Percentiles rank a stretch among this genome's conserved stretches.
These are phyloP conservation scores for Pichia nakasei DNA, from an alignment of 805 yeast species.

Conservation along the genomic window DNA sequence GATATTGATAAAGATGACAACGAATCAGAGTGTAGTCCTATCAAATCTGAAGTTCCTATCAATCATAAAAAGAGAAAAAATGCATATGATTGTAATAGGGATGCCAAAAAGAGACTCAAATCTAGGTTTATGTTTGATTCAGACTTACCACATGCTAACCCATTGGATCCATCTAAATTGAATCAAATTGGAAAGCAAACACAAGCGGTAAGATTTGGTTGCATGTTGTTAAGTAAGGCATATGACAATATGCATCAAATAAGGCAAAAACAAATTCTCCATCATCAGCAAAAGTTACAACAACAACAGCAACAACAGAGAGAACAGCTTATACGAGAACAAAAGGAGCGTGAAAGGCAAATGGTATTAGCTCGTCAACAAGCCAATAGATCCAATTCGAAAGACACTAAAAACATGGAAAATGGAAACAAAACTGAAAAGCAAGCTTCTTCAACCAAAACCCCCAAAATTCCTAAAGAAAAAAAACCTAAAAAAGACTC, in stretches of 20 bases:
- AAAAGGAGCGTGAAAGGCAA: slow-evolving; percentile 13
- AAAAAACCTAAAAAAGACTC: slow-evolving; percentile 5
- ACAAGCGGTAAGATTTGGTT: slow-evolving; percentile 83
- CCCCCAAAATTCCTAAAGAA: background rate
- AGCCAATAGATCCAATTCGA: background rate
- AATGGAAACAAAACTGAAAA: background rate
- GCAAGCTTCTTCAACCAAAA: background rate
- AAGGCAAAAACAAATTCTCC: slow-evolving; percentile 54
- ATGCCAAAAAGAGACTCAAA: slow-evolving; percentile 32
- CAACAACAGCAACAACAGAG: slow-evolving; percentile 30
- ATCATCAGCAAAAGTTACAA: slow-evolving; percentile 23
- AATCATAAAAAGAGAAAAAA: slow-evolving; percentile 15
- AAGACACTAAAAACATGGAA: background rate
- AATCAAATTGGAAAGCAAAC: slow-evolving; percentile 81
- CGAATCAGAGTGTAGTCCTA: too few species aligned
- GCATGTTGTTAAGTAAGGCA: slow-evolving; percentile 82
- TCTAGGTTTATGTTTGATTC: slow-evolving; percentile 45
- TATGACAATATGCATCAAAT: slow-evolving; percentile 75
- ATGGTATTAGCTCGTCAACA: background rate
- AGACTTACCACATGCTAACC: slow-evolving; percentile 34
- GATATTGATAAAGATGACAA: slow-evolving; percentile 3
- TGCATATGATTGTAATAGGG: slow-evolving; percentile 28
- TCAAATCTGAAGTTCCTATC: too few species aligned
- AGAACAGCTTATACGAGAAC: slow-evolving; percentile 17
- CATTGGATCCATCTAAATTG: slow-evolving; percentile 74